A percentile compares a stretch with the other conserved stretches of the same genome.
Conservation (phyloP, 176 grass and related monocot species). For the Chrysopogon serrulatus region DNA sequence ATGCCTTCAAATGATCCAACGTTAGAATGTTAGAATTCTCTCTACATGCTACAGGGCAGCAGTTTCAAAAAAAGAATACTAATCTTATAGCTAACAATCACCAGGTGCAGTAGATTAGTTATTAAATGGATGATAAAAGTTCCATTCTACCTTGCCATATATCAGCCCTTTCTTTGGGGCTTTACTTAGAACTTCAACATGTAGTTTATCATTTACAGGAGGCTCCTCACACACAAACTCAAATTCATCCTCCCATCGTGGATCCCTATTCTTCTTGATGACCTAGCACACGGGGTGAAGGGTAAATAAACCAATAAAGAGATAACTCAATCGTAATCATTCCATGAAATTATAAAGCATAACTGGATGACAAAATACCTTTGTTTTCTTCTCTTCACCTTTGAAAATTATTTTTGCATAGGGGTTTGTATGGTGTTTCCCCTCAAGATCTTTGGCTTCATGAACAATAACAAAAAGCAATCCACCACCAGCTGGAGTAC, state of each 20-base stretch:
- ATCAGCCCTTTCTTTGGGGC: conserved; percentile 65
- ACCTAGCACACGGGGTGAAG: conserved; percentile 38
- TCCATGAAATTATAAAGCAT: neutral
- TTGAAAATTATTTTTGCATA: conserved; percentile 77
- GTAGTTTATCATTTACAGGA: conserved; percentile 78
- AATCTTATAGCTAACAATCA: neutral
- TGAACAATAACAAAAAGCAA: conserved; percentile 77
- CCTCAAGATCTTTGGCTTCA: conserved; percentile 90
- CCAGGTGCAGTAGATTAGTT: neutral
- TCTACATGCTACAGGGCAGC: neutral
- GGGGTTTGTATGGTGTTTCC: conserved; percentile 91
- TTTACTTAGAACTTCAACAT: conserved; percentile 81
- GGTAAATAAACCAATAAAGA: neutral
- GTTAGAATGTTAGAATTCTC: neutral
- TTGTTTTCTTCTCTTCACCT: conserved; percentile 87
- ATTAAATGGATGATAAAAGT: neutral
- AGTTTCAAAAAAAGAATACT: neutral
- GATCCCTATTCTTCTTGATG: conserved; percentile 96
- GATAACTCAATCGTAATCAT: neutral
- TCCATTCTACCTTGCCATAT: conserved; percentile 74
- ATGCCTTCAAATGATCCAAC: neutral
- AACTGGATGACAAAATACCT: conserved; percentile 36
- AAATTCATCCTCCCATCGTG: conserved; percentile 74
- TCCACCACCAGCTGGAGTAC: conserved; percentile 67
- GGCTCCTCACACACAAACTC: conserved; percentile 85